A percentile compares a stretch with the other conserved stretches of the same genome.
Evolutionary conservation across 73 alveolate genomes (phyloP).

Genomic region (Tetrahymena thermophila): DNA sequence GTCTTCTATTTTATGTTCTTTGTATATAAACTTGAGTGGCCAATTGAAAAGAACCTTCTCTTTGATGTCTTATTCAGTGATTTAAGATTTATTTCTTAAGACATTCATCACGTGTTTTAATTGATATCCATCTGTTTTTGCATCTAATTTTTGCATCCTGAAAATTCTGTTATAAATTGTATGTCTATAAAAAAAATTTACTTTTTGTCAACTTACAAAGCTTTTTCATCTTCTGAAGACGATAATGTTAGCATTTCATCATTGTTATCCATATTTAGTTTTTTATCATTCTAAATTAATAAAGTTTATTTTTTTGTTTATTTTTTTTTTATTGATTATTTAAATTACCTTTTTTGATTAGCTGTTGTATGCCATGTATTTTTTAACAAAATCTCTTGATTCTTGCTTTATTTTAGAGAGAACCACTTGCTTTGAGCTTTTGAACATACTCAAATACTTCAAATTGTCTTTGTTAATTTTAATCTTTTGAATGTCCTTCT

Average conservation of each 20-base stretch:
- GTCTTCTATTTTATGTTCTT: neutral
- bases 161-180: neutral
- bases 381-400: neutral
- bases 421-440: neutral
- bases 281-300: neutral
- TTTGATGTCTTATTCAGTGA: neutral
- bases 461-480: neutral
- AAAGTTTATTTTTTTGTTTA: neutral
- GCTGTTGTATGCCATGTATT: neutral
- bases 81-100: neutral
- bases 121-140: neutral
- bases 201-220: neutral
- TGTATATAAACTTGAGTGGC: neutral
- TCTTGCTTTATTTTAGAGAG: neutral
- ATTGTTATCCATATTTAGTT: neutral
- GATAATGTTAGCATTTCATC: neutral
- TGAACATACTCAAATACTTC: neutral
- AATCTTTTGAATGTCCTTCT: neutral
- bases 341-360: neutral
- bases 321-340: no score
- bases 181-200: no score
- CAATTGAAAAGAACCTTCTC: neutral
- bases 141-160: neutral
- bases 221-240: neutral
- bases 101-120: neutral